A percentile compares a stretch with the other conserved stretches of the same genome.
Evolutionary conservation across 2,329 filamentous ascomycete genomes (phyloP).

Genomic region (Erysiphe pulchra): DNA sequence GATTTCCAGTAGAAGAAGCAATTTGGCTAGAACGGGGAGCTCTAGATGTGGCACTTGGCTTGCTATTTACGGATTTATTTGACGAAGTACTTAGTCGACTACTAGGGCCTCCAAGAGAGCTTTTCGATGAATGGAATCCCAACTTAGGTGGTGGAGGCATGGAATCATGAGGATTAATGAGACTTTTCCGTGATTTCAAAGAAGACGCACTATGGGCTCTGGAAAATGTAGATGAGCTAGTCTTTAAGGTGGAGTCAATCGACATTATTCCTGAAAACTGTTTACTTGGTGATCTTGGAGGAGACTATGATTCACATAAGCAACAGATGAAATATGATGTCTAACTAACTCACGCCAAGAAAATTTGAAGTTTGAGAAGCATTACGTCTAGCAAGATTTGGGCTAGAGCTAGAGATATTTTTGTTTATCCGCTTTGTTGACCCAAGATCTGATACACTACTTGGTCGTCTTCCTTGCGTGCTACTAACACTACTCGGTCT

Average conservation of each 20-base stretch:
- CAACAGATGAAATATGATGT: conserved; percentile 3
- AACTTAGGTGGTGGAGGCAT: conserved; percentile 35
- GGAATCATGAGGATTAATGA: conserved; percentile 23
- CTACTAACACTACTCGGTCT: conserved; percentile 21
- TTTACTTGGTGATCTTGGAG: conserved; percentile 59
- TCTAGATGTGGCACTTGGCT: not conserved
- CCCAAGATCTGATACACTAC: conserved; percentile 24
- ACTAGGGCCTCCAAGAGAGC: not conserved
- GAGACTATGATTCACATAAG: conserved; percentile 26
- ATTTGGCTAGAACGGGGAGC: not conserved
- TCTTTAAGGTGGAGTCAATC: conserved; percentile 35
- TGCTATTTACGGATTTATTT: not conserved
- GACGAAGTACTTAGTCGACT: not conserved
- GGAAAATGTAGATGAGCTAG: conserved; percentile 1
- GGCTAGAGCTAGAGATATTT: conserved; percentile 34
- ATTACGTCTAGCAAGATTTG: conserved; percentile 36
- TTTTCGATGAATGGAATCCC: not conserved
- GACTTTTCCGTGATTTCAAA: conserved; percentile 20
- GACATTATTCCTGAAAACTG: conserved; percentile 30
- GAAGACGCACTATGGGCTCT: not conserved
- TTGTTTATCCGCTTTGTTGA: conserved; percentile 38
- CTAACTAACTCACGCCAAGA: not conserved
- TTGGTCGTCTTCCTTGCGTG: conserved; percentile 15
- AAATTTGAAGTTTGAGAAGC: conserved; percentile 20
- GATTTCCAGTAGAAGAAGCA: not conserved